Evolutionary conservation across 2,329 filamentous ascomycete species (phyloP), one percentile per base, ranked within the genome.

Genomic region (Fusarium nanum): DNA sequence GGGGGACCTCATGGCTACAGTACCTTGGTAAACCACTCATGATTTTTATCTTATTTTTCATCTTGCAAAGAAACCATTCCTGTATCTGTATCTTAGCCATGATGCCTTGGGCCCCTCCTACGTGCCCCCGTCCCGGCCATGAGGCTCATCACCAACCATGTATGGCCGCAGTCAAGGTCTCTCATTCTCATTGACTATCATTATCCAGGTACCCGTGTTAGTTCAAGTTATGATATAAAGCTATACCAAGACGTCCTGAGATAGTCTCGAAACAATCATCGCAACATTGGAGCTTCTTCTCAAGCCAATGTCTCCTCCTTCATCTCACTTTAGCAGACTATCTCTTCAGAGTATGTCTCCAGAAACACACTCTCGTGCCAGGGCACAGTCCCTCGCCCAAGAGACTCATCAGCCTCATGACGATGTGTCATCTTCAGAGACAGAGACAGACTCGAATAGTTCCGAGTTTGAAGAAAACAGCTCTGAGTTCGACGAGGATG

Each of bases 401-500:
- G 34, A 56, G 14, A 13, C 20, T 25, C 61, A 68, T 12, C 62
- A 70, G 11, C n/a, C 20, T 13, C 52, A 58, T 41, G 49, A 69
- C 2, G 62, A 73, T 10, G 69, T 80, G 7, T 75, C 76, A 52
- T 77, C 76, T 41, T 70, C 70, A 6, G 76, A 78, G 13, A 60
- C 68, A 1, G 78, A 78, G 27, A 42, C 59, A 27, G 71, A 63
- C n/a, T 74, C 71, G 68, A 64, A 62, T 16, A 48, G 47, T 22
- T 68, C 64, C 25, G 60, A 55, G 14, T 61, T 48, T 52, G 59
- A 72, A 41, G 76, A 75, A 8, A 73, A 76, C 7, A 73, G 68
- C 46, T 81, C 79, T 14, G 79, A 79, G 16, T 68, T 73, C 25
- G 79, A 81, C 40, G 76, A 81, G 9, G 75, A 80, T 10, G 55